Percentiles rank a stretch among this genome's conserved stretches.
Conservation (phyloP, 192 early-diverging fungal species). For the Obelidium mucronatum region DNA sequence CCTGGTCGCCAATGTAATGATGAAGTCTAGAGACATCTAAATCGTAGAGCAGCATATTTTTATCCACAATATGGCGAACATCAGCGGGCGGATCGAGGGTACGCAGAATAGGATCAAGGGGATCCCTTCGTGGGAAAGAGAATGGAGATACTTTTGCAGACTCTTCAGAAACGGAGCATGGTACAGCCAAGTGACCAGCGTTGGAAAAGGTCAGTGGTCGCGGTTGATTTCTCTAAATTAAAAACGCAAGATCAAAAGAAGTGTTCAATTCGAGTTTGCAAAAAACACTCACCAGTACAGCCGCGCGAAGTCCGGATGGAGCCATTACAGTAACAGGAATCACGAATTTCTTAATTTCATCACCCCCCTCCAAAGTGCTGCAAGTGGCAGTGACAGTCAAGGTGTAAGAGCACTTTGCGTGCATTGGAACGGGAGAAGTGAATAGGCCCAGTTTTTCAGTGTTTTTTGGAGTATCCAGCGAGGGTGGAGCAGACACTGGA, state of each 20-base stretch:
- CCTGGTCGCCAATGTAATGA: conserved; percentile 31
- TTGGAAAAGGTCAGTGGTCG: conserved; percentile 19
- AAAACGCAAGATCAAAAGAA: too few relatives aligned
- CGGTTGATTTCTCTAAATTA: conserved; percentile 33
- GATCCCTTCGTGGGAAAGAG: conserved; percentile 2
- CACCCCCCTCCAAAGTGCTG: neutral
- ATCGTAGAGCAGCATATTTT: conserved; percentile 12
- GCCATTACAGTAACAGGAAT: conserved; percentile 24
- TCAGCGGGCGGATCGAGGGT: neutral
- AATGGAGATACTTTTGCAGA: conserved; percentile 15
- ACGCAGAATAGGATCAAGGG: conserved; percentile 25
- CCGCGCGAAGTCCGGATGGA: conserved; percentile 26
- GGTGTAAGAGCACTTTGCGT: neutral
- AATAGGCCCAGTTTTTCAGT: neutral
- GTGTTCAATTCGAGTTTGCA: too few relatives aligned
- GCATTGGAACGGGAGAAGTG: conserved; percentile 4
- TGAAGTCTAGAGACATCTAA: conserved; percentile 26
- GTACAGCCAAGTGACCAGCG: conserved; percentile 1
- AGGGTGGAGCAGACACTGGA: conserved; percentile 13
- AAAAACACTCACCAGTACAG: neutral
- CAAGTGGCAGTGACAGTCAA: conserved; percentile 3
- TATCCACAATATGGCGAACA: conserved; percentile 12
- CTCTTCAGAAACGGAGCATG: conserved; percentile 1
- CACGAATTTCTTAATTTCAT: neutral
- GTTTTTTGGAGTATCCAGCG: conserved; percentile 7